phyloP scores from a whole-genome alignment of 2,329 filamentous ascomycete species.

The Alternaria angustiovoidea region DNA sequence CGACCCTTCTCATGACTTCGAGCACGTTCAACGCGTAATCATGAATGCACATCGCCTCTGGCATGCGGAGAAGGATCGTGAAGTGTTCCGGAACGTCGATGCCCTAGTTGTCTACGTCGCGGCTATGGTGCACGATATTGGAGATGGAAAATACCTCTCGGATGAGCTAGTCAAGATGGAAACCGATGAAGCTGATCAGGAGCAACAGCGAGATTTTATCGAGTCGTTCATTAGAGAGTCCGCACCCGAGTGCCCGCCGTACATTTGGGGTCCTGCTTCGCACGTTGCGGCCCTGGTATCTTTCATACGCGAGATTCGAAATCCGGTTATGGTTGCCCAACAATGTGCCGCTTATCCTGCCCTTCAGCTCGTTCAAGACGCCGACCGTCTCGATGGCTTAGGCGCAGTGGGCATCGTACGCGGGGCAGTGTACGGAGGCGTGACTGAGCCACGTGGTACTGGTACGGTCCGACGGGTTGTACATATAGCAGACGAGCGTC shows the following conservation, averaged over 20 bases:
- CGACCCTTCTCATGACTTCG: slow-evolving; percentile 85
- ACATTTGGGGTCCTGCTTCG: slow-evolving; percentile 72
- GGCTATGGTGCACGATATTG: slow-evolving; percentile 75
- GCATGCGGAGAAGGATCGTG: slow-evolving; percentile 53
- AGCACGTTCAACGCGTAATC: slow-evolving; percentile 80
- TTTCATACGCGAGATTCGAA: slow-evolving; percentile 73
- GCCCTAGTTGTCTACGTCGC: slow-evolving; percentile 68
- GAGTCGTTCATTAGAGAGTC: not conserved
- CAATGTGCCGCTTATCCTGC: slow-evolving; percentile 68
- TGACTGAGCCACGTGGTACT: slow-evolving; percentile 53
- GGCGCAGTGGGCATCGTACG: slow-evolving; percentile 68
- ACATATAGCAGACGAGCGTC: slow-evolving; percentile 18
- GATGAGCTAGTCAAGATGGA: not conserved
- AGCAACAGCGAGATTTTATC: slow-evolving; percentile 56
- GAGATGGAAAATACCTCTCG: slow-evolving; percentile 75
- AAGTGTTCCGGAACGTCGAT: slow-evolving; percentile 52
- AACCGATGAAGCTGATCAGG: slow-evolving; percentile 54
- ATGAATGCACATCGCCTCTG: slow-evolving; percentile 72
- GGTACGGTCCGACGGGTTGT: slow-evolving; percentile 42
- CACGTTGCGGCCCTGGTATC: slow-evolving; percentile 78
- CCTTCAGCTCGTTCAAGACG: slow-evolving; percentile 85
- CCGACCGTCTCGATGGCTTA: slow-evolving; percentile 85
- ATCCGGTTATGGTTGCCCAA: slow-evolving; percentile 63
- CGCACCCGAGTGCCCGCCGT: slow-evolving; percentile 27
- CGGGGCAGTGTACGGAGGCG: not conserved